Conservation (phyloP, 257 asterid genomes). For the Nicotiana otophora region DNA sequence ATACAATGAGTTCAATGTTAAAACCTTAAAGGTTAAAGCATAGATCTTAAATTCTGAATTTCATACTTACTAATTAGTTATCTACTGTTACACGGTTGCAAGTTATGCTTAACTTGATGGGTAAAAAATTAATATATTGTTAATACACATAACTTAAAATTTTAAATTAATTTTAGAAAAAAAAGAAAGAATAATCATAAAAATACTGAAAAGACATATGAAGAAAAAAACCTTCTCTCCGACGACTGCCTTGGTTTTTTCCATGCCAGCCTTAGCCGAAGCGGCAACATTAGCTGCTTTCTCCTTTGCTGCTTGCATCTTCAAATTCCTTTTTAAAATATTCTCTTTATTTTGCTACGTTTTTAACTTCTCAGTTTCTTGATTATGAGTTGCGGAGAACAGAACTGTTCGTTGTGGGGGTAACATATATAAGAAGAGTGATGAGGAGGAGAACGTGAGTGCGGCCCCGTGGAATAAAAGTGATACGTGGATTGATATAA, state of each 20-base stretch:
- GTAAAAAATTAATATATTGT: background rate
- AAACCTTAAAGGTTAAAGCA: too few species aligned
- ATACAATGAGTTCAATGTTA: too few species aligned
- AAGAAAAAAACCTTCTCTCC: conserved; percentile 16
- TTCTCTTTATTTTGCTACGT: background rate
- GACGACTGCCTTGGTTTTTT: conserved; percentile 46
- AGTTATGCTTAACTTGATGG: too few species aligned
- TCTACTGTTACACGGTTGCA: too few species aligned
- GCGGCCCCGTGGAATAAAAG: background rate
- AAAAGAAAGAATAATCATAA: background rate
- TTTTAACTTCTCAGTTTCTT: background rate
- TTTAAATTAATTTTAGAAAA: background rate
- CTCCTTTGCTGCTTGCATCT: conserved; percentile 48
- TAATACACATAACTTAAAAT: too few species aligned
- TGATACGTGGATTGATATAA: background rate
- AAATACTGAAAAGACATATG: too few species aligned
- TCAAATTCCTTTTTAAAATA: background rate
- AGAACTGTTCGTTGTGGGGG: background rate
- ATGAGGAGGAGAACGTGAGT: background rate
- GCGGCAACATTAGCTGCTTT: conserved; percentile 34
- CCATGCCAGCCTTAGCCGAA: conserved; percentile 58
- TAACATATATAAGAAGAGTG: background rate
- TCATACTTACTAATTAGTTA: too few species aligned
- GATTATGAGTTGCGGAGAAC: background rate
- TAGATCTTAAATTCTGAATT: too few species aligned